Base-by-base conservation (phyloP, 352 stramenopile species). In the Phytophthora pini region DNA sequence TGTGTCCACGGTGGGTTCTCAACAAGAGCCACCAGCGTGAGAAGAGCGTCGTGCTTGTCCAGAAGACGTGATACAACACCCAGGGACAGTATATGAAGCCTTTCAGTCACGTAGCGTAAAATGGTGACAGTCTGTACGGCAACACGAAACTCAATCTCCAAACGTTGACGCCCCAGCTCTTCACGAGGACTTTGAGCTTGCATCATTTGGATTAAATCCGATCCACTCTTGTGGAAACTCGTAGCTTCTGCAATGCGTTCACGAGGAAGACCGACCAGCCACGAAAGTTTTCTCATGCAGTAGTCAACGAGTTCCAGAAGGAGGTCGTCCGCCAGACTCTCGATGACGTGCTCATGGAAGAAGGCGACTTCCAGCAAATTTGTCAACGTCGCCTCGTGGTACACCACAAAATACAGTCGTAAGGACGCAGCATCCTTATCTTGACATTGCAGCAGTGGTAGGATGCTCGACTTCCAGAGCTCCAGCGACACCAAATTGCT, bases 1-100 rank as follows among this genome's bases (percentile, higher is more conserved):
- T 98, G 77, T 7, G 94, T 99, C 97, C 97, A 99, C 17, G 97
- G 97, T 26, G 97, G 95, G 66, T 98, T 98, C 61, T 99, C 97
- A 12, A 99, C 86, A 9, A 99, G 82, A 29, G 83, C 84, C 3
- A 97, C 85, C 17, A 99, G 82, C 7, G 93, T 88, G 12, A 99
- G 74, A 11, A 98, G 81, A 46, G 97, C 84, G 68, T 99, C 97
- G 65, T 99, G 96, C n/a, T 93, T 98, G 63, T 99, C 94, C n/a
- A 98, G 59, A 20, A 99, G 72, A 17, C 97, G 88, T 10, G 87
- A 93, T 11, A 98, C 78, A 20, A 98, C 77, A 63, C 80, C 89
- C 13, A 98, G 63, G 15, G 95, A 80, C 8, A 99, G 72, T 15
- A 89, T 29, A 24, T 96, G 74, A 27, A 98, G 69, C 43, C 96